phyloP scores from a whole-genome alignment of 2,329 filamentous ascomycete genomes.

The Byssothecium circinans region DNA sequence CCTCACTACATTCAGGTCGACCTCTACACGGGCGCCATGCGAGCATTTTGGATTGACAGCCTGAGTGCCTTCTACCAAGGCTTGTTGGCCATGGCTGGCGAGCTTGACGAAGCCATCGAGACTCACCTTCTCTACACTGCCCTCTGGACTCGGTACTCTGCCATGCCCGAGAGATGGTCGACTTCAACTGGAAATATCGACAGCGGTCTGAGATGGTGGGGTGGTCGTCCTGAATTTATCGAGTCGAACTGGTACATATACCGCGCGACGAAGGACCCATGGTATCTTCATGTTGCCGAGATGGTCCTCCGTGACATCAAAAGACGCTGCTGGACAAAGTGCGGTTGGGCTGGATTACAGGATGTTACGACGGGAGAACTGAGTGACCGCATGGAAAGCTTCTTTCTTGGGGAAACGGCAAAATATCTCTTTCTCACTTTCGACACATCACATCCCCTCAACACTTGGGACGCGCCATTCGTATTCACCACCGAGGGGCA shows the following conservation, averaged over 20 bases:
- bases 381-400: conserved; percentile 96
- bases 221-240: conserved; percentile 91
- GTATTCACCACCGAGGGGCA: conserved; percentile 98
- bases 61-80: conserved; percentile 94
- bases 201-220: conserved; percentile 89
- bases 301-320: conserved; percentile 92
- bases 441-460: conserved; percentile 81
- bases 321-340: conserved; percentile 83
- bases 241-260: conserved; percentile 98
- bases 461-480: conserved; percentile 80
- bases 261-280: conserved; percentile 87
- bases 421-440: conserved; percentile 96
- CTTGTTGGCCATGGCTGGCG: conserved; percentile 79
- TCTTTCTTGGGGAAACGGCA: conserved; percentile 93
- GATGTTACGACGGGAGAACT: conserved; percentile 70
- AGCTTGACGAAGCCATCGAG: conserved; percentile 87
- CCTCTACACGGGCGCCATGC: conserved; percentile 80
- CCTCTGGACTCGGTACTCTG: conserved; percentile 92
- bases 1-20: conserved; percentile 94
- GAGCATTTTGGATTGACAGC: conserved; percentile 94
- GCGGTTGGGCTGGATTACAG: conserved; percentile 85
- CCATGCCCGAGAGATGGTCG: conserved; percentile 92
- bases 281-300: conserved; percentile 94
- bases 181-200: conserved; percentile 82
- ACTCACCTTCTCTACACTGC: conserved; percentile 90